Conservation (phyloP, 352 stramenopile genomes). For the Pythium oligandrum region DNA sequence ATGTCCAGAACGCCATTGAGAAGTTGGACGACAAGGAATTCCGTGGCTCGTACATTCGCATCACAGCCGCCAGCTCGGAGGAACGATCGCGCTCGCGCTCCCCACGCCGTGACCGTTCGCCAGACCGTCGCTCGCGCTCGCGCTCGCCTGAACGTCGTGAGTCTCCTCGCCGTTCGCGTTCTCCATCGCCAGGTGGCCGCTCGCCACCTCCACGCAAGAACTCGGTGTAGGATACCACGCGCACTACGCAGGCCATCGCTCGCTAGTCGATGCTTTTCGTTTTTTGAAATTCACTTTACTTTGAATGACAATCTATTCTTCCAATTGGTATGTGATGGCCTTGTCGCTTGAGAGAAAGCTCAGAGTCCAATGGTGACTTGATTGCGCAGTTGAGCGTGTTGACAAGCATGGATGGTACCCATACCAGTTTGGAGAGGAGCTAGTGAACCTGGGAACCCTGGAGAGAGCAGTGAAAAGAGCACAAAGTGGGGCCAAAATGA, state of each 20-base stretch:
- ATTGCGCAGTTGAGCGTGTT: too few species aligned
- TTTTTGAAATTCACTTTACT: too few species aligned
- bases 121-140: slow-evolving; percentile 58
- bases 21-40: slow-evolving; percentile 89
- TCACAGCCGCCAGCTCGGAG: slow-evolving; percentile 27
- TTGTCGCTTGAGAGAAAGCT: too few species aligned
- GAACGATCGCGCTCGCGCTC: slow-evolving; percentile 57
- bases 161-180: slow-evolving; percentile 64
- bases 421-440: too few species aligned
- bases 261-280: too few species aligned
- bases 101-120: slow-evolving; percentile 49
- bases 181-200: slow-evolving; percentile 44
- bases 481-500: neutral
- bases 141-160: slow-evolving; percentile 60
- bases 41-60: slow-evolving; percentile 76
- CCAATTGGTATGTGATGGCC: too few species aligned
- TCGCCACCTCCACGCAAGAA: slow-evolving; percentile 67
- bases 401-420: too few species aligned
- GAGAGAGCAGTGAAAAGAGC: neutral
- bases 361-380: too few species aligned
- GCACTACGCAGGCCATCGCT: too few species aligned
- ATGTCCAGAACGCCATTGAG: slow-evolving; percentile 80
- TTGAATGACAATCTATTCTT: too few species aligned
- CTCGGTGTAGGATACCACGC: slow-evolving; percentile 36
- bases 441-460: too few species aligned